A percentile compares a stretch with the other conserved stretches of the same genome.
Conservation (phyloP, 2,329 filamentous ascomycete species). For the Diaporthe citri region DNA sequence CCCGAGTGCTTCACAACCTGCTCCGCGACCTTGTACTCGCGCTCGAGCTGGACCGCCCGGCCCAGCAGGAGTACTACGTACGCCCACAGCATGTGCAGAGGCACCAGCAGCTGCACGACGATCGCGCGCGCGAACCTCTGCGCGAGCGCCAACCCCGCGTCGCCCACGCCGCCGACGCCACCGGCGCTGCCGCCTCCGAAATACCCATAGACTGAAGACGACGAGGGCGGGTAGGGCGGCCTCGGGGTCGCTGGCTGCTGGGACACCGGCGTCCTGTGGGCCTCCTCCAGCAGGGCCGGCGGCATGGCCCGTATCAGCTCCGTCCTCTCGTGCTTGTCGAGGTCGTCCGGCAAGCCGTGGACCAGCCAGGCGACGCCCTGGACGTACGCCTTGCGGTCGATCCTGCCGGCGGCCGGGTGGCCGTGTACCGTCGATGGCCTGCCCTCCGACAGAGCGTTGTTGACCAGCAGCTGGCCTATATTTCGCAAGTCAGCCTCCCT, state of each 20-base stretch:
- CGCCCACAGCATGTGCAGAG: constrained; percentile 71
- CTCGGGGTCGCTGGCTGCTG: background rate
- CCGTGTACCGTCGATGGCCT: background rate
- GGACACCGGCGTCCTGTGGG: constrained; percentile 40
- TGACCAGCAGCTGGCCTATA: constrained; percentile 34
- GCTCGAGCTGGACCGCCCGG: constrained; percentile 72
- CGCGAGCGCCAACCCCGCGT: constrained; percentile 57
- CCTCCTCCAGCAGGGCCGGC: constrained; percentile 37
- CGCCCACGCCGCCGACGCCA: constrained; percentile 6
- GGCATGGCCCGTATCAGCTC: constrained; percentile 67
- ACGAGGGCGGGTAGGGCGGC: constrained; percentile 1
- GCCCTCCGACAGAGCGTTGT: constrained; percentile 31
- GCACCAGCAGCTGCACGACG: constrained; percentile 70
- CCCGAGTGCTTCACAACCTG: constrained; percentile 65
- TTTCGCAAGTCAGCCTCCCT: background rate
- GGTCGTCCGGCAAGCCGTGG: constrained; percentile 69
- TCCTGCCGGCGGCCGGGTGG: background rate
- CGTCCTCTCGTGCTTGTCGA: constrained; percentile 66
- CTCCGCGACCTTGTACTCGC: constrained; percentile 74
- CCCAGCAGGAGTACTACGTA: constrained; percentile 68
- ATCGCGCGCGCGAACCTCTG: constrained; percentile 68
- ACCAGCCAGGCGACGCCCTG: constrained; percentile 74
- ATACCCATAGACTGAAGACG: background rate
- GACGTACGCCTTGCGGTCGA: constrained; percentile 73
- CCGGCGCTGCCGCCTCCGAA: background rate